phyloP scores from a whole-genome alignment of 2,329 filamentous ascomycete genomes.

The Pyrenochaeta sp. region DNA sequence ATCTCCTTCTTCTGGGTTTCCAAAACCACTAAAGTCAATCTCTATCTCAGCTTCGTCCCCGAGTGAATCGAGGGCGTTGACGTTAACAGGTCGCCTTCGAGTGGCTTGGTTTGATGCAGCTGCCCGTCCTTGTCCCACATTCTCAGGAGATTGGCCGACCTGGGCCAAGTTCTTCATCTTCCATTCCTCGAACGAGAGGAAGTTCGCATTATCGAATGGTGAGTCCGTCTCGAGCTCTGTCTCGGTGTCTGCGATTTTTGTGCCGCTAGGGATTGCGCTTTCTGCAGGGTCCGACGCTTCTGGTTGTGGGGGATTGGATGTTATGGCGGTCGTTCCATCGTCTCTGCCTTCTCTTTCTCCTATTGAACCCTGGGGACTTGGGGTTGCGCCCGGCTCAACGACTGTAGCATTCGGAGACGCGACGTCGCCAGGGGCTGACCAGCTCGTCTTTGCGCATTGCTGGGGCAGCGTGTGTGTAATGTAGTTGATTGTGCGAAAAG shows the following conservation, averaged over 20 bases:
- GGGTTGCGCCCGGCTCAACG: conserved; percentile 15
- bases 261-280: conserved; percentile 8
- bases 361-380: conserved; percentile 17
- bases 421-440: conserved; percentile 46
- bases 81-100: conserved; percentile 61
- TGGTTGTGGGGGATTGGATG: conserved; percentile 9
- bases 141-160: conserved; percentile 78
- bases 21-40: conserved; percentile 72
- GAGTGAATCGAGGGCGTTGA: conserved; percentile 76
- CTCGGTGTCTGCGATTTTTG: conserved; percentile 46
- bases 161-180: conserved; percentile 91
- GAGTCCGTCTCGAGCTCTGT: conserved; percentile 68
- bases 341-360: conserved; percentile 12
- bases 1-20: conserved; percentile 43
- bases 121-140: conserved; percentile 65
- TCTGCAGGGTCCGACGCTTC: conserved; percentile 12
- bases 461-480: conserved; percentile 80
- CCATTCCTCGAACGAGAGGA: conserved; percentile 98
- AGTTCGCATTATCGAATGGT: conserved; percentile 76
- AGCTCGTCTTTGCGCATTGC: conserved; percentile 74
- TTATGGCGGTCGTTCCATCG: conserved; percentile 3
- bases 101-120: conserved; percentile 52
- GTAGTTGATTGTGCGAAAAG: conserved; percentile 75
- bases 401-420: conserved; percentile 16
- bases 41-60: conserved; percentile 91